A percentile compares a stretch with the other conserved stretches of the same genome.
These are phyloP conservation scores for Trichoderma gamsii DNA, from an alignment of 495 filamentous ascomycete species.

Conservation along the genomic window DNA sequence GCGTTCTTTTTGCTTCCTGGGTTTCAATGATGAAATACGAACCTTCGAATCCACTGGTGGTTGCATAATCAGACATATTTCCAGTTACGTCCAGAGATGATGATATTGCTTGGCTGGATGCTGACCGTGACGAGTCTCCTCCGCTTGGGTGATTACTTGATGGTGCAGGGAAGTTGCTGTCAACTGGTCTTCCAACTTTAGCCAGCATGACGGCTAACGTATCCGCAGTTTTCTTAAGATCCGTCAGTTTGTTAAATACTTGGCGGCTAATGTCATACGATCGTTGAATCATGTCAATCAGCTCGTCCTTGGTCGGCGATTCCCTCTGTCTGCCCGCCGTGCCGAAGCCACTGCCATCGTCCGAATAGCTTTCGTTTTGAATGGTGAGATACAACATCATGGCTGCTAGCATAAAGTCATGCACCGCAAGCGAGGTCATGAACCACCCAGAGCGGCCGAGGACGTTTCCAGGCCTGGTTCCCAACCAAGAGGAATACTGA, in stretches of 20 bases:
- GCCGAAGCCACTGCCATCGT: conserved; percentile 22
- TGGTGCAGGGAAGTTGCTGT: neutral
- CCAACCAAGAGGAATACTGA: conserved; percentile 35
- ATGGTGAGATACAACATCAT: conserved; percentile 41
- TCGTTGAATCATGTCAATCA: conserved; percentile 24
- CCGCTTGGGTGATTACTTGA: neutral
- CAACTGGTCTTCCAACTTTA: conserved; percentile 15
- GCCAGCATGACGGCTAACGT: conserved; percentile 23
- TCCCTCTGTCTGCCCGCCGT: conserved; percentile 23
- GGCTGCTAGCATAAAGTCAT: conserved; percentile 45
- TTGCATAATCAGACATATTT: neutral
- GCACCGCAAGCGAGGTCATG: conserved; percentile 34
- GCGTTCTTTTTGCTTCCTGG: no score
- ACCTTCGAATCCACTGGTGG: neutral
- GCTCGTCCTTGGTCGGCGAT: conserved; percentile 24
- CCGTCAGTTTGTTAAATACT: conserved; percentile 18
- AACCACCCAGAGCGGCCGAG: conserved; percentile 39
- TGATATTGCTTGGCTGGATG: neutral
- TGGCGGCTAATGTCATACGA: conserved; percentile 31
- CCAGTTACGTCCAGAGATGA: neutral
- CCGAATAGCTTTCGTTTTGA: conserved; percentile 29
- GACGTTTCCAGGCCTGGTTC: conserved; percentile 34
- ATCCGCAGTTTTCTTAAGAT: conserved; percentile 23
- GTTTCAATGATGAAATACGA: neutral
- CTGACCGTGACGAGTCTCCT: neutral